Evolutionary conservation across 208 protist genomes (phyloP).

Genomic region (Trypanosoma theileri): DNA sequence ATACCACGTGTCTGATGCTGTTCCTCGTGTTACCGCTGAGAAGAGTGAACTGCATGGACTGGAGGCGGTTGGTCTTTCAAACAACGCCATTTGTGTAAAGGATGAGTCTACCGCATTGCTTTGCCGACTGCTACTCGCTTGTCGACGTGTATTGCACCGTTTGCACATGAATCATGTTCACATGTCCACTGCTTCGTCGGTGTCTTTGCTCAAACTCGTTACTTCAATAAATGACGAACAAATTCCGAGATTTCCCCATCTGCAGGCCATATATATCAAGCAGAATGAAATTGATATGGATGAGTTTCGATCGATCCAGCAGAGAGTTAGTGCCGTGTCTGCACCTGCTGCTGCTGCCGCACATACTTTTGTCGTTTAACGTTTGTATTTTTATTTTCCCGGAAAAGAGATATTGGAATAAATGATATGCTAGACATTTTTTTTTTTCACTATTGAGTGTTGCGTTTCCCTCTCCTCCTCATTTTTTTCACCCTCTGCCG

Average conservation of each 20-base stretch:
- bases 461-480: too few relatives aligned
- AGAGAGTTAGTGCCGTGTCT: not conserved
- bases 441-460: too few relatives aligned
- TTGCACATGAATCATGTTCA: constrained; percentile 32
- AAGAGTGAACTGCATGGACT: not conserved
- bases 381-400: not conserved
- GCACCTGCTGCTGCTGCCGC: not conserved
- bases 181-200: constrained; percentile 8
- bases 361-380: constrained; percentile 5
- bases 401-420: too few relatives aligned
- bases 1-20: not conserved
- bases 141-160: constrained; percentile 19
- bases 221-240: not conserved
- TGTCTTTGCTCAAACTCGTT: not conserved
- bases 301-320: not conserved
- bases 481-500: too few relatives aligned
- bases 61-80: constrained; percentile 28
- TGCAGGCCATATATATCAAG: constrained; percentile 29
- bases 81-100: constrained; percentile 16
- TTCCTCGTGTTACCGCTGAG: not conserved
- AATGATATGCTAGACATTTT: too few relatives aligned
- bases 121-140: constrained; percentile 3
- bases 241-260: not conserved
- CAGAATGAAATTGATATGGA: constrained; percentile 22
- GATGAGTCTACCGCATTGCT: constrained; percentile 8